Evolutionary conservation across 331 rosid species (phyloP), one percentile per base, ranked within the genome.

Genomic region (Quercus phellos): DNA sequence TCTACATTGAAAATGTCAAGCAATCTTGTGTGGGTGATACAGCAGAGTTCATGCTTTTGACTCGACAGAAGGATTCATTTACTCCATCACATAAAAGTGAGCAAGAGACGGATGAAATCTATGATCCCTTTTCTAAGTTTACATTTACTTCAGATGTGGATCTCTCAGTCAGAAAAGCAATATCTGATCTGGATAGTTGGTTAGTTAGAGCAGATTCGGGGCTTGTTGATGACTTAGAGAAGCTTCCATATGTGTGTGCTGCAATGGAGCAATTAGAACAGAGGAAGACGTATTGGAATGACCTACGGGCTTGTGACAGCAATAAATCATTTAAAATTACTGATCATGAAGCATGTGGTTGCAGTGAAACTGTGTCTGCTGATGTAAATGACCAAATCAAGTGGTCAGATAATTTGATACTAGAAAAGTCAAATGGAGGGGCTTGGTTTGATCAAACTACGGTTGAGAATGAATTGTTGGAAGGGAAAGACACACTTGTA

Each of bases 171-270:
- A 89, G 90, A 73, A 87, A 85, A 75, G 94, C 99, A 72, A 90
- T 92, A 70, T 87, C 93, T 16, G 97, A 92, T 85, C 91, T 94
- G 43, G 99, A 94, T 78, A 84, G 94, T 68, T 94, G 99, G 99
- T 84, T 94, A 69, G 98, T 88, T 72, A 90, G 83, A 81, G 98
- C 99, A 72, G 96, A 92, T 77, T 80, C 97, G 2, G 98, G 98
- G 78, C 90, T 91, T 80, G 99, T 94, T 78, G 97, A 94, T 81
- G 98, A 94, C 87, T 74, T 91, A 24, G 99, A 91, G 92, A 92
- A 86, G 89, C 97, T 94, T 82, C 98, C 98, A 4, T 94, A 90
- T 83, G 98, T 92, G 74, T 92, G 91, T 89, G 98, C 93, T 83
- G 99, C 97, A 78, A 84, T 92, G 93, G 90, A 92, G 79, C 98